Evolutionary conservation across 345 rosid species (phyloP).

Genomic region (Anastatica hierochuntica): DNA sequence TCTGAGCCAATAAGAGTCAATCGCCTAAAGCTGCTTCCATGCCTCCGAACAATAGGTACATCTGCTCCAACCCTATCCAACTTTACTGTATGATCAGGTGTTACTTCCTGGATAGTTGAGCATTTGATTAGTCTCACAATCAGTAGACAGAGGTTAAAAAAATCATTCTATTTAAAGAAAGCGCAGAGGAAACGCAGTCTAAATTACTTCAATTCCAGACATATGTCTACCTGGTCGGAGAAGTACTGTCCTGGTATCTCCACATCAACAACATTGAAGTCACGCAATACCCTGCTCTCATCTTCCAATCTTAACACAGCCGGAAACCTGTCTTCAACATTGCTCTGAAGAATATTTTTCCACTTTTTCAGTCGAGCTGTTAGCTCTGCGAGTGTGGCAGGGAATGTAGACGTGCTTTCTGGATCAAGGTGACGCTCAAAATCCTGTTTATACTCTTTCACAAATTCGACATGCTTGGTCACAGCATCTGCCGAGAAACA

Average conservation of each 20-base stretch:
- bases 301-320: slow-evolving; percentile 94
- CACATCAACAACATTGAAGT: slow-evolving; percentile 93
- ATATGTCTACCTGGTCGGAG: slow-evolving; percentile 65
- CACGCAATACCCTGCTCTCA: slow-evolving; percentile 86
- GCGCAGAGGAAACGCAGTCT: slow-evolving; percentile 4
- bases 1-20: slow-evolving; percentile 92
- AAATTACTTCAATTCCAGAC: slow-evolving; percentile 1
- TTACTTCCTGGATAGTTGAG: slow-evolving; percentile 59
- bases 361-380: slow-evolving; percentile 88
- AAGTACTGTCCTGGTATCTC: slow-evolving; percentile 99
- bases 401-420: slow-evolving; percentile 82
- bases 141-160: too few relatives aligned
- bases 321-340: slow-evolving; percentile 95
- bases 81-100: slow-evolving; percentile 89
- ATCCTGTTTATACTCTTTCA: slow-evolving; percentile 93
- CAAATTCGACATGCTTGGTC: slow-evolving; percentile 94
- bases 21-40: slow-evolving; percentile 98
- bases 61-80: slow-evolving; percentile 91
- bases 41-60: slow-evolving; percentile 92
- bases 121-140: slow-evolving; percentile 12
- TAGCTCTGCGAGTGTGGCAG: slow-evolving; percentile 82
- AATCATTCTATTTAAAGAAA: too few relatives aligned
- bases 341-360: slow-evolving; percentile 96
- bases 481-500: slow-evolving; percentile 99
- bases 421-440: slow-evolving; percentile 99